These are phyloP conservation scores for Cladorrhinum sp. DNA, from an alignment of 2,329 filamentous ascomycete genomes.

Conservation along the genomic window DNA sequence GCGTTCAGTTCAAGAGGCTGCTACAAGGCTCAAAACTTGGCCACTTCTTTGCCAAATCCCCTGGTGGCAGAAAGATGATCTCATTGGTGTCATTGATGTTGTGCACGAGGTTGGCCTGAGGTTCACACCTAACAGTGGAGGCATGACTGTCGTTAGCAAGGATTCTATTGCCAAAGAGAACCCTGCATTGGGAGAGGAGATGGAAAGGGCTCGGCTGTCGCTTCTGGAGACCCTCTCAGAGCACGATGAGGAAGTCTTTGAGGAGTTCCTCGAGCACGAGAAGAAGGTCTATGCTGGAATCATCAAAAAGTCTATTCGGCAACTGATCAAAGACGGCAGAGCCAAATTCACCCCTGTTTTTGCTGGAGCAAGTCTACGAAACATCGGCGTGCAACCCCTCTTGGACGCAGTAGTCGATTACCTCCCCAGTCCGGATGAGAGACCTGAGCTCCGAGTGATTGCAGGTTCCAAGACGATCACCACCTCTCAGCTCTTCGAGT, in stretches of 20 bases:
- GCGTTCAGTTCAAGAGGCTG: constrained; percentile 81
- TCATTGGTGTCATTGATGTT: constrained; percentile 82
- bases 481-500: constrained; percentile 39
- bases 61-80: constrained; percentile 81
- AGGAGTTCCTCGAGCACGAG: constrained; percentile 75
- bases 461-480: constrained; percentile 56
- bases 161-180: constrained; percentile 47
- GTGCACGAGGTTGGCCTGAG: constrained; percentile 71
- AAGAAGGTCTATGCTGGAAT: constrained; percentile 67
- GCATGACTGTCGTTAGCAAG: constrained; percentile 31
- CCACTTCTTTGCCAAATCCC: constrained; percentile 93
- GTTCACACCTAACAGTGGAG: constrained; percentile 54
- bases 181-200: constrained; percentile 60
- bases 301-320: constrained; percentile 71
- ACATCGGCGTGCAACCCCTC: constrained; percentile 89
- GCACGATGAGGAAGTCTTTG: constrained; percentile 81
- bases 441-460: constrained; percentile 74
- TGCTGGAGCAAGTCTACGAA: constrained; percentile 87
- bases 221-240: constrained; percentile 84
- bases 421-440: constrained; percentile 76
- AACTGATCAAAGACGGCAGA: constrained; percentile 63
- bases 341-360: constrained; percentile 82
- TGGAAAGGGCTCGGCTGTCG: constrained; percentile 70
- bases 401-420: constrained; percentile 87
- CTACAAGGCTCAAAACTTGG: constrained; percentile 73